Evolutionary conservation across 2,329 filamentous ascomycete genomes (phyloP), one percentile per base, ranked within the genome.

Genomic region (Ramularia endophylla): DNA sequence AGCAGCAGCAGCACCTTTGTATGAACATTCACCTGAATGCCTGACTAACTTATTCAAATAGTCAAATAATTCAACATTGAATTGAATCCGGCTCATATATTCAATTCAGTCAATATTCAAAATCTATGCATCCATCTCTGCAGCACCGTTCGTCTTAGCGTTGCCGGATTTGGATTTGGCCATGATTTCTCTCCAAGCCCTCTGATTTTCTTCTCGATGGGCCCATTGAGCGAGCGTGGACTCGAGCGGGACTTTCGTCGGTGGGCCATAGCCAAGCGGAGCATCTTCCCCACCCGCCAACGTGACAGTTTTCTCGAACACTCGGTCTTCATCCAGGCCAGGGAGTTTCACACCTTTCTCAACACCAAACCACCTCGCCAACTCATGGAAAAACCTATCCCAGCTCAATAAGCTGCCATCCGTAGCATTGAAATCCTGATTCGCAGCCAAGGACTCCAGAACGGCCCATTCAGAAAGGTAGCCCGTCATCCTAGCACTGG

Each of bases 381-480:
- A 29, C 2, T 32, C 41, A 13, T 38, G 18, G 16, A 43, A 43
- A 19, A 39, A 35, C 7, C 16, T 32, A 8, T 67, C 66, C 67
- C 67, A 73, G 1, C 65, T 67, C 19, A 73, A 68, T 0, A 58
- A 52, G 12, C 58, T 59, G 4, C 63, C 66, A 34, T 76, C 70
- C 16, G 56, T 53, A 0, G 65, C 65, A 42, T 75, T 75, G 56
- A 75, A 73, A 3, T 58, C 63, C 51, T 74, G 51, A 39, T 71
- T 65, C 36, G 50, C 54, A 3, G 65, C 62, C 2, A 66, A 60
- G 1, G 49, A 48, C 0, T 61, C 58, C 22, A 75, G 49, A 0
- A 67, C 67, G 0, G 65, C 65, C 70, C 70, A 76, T 51, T 72
- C 70, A 7, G 59, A 61, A 17, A 75, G 60, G 42, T 70, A 70